A percentile compares a stretch with the other conserved stretches of the same genome.
Evolutionary conservation across 257 asterid genomes (phyloP).

Genomic region (Ophiorrhiza pumila): DNA sequence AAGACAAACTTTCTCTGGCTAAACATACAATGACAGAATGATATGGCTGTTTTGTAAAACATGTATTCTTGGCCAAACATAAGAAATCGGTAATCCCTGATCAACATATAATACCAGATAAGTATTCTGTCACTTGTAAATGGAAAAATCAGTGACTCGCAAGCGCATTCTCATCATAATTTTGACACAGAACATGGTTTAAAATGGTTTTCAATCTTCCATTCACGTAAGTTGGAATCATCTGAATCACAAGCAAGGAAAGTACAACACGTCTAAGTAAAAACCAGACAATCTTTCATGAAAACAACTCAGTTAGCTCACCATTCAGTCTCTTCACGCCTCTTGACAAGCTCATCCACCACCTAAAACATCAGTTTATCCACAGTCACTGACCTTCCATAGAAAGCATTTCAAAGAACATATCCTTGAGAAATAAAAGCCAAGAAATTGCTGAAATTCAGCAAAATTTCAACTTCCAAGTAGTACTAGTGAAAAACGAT

Average conservation of each 20-base stretch:
- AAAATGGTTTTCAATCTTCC: background rate
- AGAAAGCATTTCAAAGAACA: background rate
- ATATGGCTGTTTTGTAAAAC: background rate
- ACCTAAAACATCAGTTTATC: constrained; percentile 46
- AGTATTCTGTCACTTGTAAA: background rate
- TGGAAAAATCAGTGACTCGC: background rate
- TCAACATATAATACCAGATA: background rate
- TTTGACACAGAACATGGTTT: too few species aligned
- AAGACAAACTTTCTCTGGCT: background rate
- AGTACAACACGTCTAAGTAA: background rate
- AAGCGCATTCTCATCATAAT: background rate
- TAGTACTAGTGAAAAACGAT: background rate
- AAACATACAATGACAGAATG: background rate
- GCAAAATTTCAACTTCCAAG: background rate
- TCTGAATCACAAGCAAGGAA: background rate
- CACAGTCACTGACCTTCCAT: constrained; percentile 17
- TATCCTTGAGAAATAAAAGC: background rate
- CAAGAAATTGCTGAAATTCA: background rate
- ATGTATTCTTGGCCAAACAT: background rate
- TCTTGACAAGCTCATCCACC: constrained; percentile 77
- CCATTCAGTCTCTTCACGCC: constrained; percentile 94
- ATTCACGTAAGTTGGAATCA: background rate
- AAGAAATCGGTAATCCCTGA: background rate
- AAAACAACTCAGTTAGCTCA: constrained; percentile 25
- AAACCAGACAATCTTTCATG: background rate